Conservation (phyloP, 1,284 basidiomycete genomes). For the Clitocybe nebularis region DNA sequence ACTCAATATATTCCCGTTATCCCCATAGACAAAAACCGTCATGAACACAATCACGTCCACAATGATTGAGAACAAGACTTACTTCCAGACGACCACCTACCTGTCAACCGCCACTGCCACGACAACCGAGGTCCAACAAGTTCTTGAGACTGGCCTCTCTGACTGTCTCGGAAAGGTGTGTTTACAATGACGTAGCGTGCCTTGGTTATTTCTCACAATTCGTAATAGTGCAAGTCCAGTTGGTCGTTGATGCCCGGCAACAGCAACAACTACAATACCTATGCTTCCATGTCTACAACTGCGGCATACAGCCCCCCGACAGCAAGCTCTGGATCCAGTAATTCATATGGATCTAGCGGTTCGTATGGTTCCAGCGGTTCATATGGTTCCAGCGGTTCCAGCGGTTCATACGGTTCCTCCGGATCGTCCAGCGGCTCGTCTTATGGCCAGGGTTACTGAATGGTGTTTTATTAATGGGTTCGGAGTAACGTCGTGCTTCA, state of each 20-base stretch:
- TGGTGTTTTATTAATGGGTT: slow-evolving; percentile 10
- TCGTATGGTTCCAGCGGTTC: slow-evolving; percentile 11
- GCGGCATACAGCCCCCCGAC: slow-evolving; percentile 17
- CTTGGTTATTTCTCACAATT: slow-evolving; percentile 12
- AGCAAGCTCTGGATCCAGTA: slow-evolving; percentile 8
- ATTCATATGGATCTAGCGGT: slow-evolving; percentile 12
- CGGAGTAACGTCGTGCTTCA: slow-evolving; percentile 20
- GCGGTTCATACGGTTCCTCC: slow-evolving; percentile 4
- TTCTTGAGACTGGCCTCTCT: slow-evolving; percentile 44
- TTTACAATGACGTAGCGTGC: slow-evolving; percentile 1
- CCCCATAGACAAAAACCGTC: slow-evolving; percentile 40
- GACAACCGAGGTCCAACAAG: slow-evolving; percentile 38
- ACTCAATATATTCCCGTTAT: background rate
- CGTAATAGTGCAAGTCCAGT: slow-evolving; percentile 50
- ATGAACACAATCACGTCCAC: slow-evolving; percentile 50
- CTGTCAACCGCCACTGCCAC: slow-evolving; percentile 47
- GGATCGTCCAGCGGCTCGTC: slow-evolving; percentile 10
- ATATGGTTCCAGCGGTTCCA: slow-evolving; percentile 17
- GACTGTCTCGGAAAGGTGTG: slow-evolving; percentile 49
- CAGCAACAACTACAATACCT: slow-evolving; percentile 49
- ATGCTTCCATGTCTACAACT: slow-evolving; percentile 30
- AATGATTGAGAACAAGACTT: slow-evolving; percentile 42
- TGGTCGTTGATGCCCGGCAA: slow-evolving; percentile 51
- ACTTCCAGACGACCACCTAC: slow-evolving; percentile 40
- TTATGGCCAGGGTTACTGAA: slow-evolving; percentile 25